Evolutionary conservation across 768 basidiomycete genomes (phyloP).

Genomic region (Myochromella boudieri): DNA sequence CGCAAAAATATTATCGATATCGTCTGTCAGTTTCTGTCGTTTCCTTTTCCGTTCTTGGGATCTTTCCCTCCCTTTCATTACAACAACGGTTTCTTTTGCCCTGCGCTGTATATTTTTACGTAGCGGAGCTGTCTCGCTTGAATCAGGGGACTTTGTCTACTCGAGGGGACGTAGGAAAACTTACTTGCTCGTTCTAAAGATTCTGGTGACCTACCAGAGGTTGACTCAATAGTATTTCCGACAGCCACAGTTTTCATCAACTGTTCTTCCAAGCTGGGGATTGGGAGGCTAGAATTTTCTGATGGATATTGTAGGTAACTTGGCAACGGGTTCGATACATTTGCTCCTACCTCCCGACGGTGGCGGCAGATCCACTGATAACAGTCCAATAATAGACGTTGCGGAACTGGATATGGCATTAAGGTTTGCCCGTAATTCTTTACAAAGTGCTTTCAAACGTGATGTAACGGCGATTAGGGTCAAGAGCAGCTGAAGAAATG

Average conservation of each 20-base stretch:
- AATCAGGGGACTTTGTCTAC: too few relatives aligned
- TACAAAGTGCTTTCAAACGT: slow-evolving; percentile 46
- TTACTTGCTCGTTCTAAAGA: too few relatives aligned
- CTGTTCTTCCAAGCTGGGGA: too few relatives aligned
- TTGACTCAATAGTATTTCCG: too few relatives aligned
- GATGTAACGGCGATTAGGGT: slow-evolving; percentile 61
- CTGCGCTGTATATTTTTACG: slow-evolving; percentile 10
- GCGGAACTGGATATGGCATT: too few relatives aligned
- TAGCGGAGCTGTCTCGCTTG: slow-evolving; percentile 3
- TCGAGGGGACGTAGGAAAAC: too few relatives aligned
- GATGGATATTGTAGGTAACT: neutral
- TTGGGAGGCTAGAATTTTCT: neutral
- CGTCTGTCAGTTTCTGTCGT: slow-evolving; percentile 47
- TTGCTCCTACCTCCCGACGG: too few relatives aligned
- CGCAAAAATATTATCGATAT: slow-evolving; percentile 73
- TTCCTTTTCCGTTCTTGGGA: slow-evolving; percentile 24
- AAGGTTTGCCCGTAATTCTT: too few relatives aligned
- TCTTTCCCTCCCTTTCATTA: neutral
- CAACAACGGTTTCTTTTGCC: neutral
- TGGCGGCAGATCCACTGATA: slow-evolving; percentile 29
- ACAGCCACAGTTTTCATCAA: too few relatives aligned
- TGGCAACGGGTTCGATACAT: neutral
- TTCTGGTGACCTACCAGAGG: too few relatives aligned
- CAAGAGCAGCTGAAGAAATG: slow-evolving; percentile 70
- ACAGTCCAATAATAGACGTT: too few relatives aligned